A percentile compares a stretch with the other conserved stretches of the same genome.
Evolutionary conservation across 257 asterid genomes (phyloP).

Genomic region (Solanum commersonii): DNA sequence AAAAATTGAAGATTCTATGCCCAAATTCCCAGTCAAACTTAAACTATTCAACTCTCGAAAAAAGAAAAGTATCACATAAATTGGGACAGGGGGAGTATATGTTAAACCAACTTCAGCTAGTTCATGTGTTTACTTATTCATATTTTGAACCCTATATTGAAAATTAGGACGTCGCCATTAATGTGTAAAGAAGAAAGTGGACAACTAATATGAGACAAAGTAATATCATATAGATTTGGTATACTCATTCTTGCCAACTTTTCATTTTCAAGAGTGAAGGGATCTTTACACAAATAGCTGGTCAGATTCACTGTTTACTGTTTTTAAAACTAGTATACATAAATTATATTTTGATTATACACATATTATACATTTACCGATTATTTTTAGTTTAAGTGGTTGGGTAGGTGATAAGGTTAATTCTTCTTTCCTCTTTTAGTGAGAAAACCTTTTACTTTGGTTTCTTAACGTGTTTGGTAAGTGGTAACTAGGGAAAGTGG

Average conservation of each 20-base stretch:
- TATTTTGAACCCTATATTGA: too few relatives aligned
- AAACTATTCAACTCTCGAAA: too few relatives aligned
- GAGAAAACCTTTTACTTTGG: background rate
- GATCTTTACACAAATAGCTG: background rate
- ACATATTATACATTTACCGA: background rate
- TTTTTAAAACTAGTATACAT: background rate
- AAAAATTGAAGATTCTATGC: too few relatives aligned
- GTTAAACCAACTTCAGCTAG: background rate
- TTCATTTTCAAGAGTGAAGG: background rate
- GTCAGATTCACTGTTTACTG: background rate
- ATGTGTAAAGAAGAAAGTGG: background rate
- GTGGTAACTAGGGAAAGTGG: background rate
- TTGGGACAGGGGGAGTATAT: too few relatives aligned
- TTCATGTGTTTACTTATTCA: background rate
- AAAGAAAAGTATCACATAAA: too few relatives aligned
- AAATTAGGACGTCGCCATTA: background rate
- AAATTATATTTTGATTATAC: background rate
- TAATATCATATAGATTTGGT: background rate
- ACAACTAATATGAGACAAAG: background rate
- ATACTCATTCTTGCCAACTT: background rate
- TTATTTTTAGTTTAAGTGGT: background rate
- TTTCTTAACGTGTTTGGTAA: background rate
- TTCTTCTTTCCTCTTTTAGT: background rate
- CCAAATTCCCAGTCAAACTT: too few relatives aligned
- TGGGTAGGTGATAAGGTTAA: background rate